Evolutionary conservation across 768 basidiomycete genomes (phyloP).

Genomic region (Lepiota venenata): DNA sequence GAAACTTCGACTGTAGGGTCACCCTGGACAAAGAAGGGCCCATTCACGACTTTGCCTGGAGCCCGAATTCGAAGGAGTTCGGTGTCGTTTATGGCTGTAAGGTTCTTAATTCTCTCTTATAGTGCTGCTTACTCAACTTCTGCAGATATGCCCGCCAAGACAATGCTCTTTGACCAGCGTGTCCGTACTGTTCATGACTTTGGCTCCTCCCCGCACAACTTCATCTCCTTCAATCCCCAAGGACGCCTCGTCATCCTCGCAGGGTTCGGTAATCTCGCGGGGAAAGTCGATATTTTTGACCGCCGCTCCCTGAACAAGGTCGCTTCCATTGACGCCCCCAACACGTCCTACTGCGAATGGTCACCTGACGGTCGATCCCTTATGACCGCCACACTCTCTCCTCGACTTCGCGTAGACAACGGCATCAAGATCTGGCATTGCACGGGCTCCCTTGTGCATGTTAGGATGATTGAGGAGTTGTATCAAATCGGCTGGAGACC

Average conservation of each 20-base stretch:
- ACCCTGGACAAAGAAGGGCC: conserved; percentile 93
- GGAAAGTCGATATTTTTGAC: conserved; percentile 91
- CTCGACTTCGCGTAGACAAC: conserved; percentile 94
- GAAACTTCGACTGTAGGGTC: conserved; percentile 91
- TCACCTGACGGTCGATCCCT: conserved; percentile 91
- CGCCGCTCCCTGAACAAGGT: conserved; percentile 78
- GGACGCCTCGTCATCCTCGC: conserved; percentile 84
- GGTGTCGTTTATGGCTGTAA: conserved; percentile 94
- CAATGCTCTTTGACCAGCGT: conserved; percentile 87
- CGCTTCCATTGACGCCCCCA: conserved; percentile 84
- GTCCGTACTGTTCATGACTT: conserved; percentile 89
- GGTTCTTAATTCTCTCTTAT: conserved; percentile 27
- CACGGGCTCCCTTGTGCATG: conserved; percentile 80
- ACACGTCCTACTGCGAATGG: conserved; percentile 95
- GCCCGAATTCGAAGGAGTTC: conserved; percentile 95
- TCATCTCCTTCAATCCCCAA: conserved; percentile 93
- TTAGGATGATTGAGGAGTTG: conserved; percentile 80
- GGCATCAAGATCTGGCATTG: conserved; percentile 97
- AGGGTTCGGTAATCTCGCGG: conserved; percentile 96
- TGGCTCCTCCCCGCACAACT: conserved; percentile 86
- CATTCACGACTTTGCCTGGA: conserved; percentile 96
- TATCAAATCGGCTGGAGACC: conserved; percentile 90
- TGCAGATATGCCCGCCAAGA: conserved; percentile 92
- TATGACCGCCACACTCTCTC: conserved; percentile 93
- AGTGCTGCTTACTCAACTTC: not conserved